Conservation (phyloP, 345 rosid genomes). For the Melastoma malabathricum region DNA sequence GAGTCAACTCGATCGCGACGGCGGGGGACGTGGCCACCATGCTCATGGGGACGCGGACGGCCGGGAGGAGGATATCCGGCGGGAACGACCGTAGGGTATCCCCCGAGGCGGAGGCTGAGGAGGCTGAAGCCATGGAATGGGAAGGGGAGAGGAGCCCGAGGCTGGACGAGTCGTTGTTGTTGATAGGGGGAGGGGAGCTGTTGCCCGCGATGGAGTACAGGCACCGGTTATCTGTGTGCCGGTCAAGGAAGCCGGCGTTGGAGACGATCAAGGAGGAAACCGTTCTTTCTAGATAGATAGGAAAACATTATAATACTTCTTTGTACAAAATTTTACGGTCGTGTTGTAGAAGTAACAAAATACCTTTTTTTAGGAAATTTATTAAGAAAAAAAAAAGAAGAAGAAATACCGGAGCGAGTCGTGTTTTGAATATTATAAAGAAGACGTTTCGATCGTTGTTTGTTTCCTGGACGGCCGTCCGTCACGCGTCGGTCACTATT, state of each 20-base stretch:
- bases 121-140: background rate
- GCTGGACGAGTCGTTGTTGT: conserved; percentile 15
- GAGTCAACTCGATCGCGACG: conserved; percentile 28
- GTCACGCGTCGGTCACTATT: too few relatives aligned
- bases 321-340: too few relatives aligned
- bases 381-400: too few relatives aligned
- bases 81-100: conserved; percentile 11
- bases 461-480: too few relatives aligned
- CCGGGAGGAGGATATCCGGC: conserved; percentile 21
- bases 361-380: too few relatives aligned
- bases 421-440: too few relatives aligned
- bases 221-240: conserved; percentile 23
- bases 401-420: too few relatives aligned
- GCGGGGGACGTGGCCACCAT: conserved; percentile 42
- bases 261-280: conserved; percentile 52
- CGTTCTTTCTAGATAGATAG: conserved; percentile 11
- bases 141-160: conserved; percentile 8
- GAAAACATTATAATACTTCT: too few relatives aligned
- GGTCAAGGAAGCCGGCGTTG: conserved; percentile 45
- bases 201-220: conserved; percentile 16
- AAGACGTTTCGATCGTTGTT: too few relatives aligned
- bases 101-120: conserved; percentile 7
- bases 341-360: too few relatives aligned
- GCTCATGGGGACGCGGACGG: conserved; percentile 36
- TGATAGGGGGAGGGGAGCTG: too few relatives aligned